These are phyloP conservation scores for Suhomyces terraborum DNA, from an alignment of 1,139 yeast genomes.

Conservation along the genomic window DNA sequence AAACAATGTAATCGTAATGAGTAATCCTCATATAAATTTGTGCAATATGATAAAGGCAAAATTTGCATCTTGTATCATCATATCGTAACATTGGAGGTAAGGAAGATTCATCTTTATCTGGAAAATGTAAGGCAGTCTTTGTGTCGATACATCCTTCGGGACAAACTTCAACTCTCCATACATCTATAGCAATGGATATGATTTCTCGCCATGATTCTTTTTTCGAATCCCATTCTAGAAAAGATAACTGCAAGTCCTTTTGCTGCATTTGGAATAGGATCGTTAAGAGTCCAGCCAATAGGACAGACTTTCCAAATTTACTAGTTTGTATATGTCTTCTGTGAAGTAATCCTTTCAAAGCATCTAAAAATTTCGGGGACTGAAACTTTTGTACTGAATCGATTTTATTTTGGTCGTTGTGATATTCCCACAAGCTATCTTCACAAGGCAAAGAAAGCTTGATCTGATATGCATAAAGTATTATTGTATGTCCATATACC, in stretches of 20 bases:
- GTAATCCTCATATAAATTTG: slow-evolving; percentile 20
- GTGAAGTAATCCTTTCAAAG: slow-evolving; percentile 57
- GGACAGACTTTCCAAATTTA: slow-evolving; percentile 60
- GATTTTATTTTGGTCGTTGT: slow-evolving; percentile 14
- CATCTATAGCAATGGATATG: slow-evolving; percentile 61
- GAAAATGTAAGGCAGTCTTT: slow-evolving; percentile 22
- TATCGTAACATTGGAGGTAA: slow-evolving; percentile 27
- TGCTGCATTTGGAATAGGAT: slow-evolving; percentile 75
- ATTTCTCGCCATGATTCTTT: slow-evolving; percentile 64
- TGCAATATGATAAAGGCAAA: slow-evolving; percentile 24
- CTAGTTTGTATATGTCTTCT: slow-evolving; percentile 51
- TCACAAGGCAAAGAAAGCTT: slow-evolving; percentile 35
- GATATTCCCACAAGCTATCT: slow-evolving; percentile 35
- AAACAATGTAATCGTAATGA: slow-evolving; percentile 19
- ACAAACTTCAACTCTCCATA: slow-evolving; percentile 49
- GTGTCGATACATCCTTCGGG: slow-evolving; percentile 33
- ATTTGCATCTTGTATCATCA: slow-evolving; percentile 49
- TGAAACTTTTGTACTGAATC: slow-evolving; percentile 11
- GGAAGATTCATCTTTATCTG: slow-evolving; percentile 14
- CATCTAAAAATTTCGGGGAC: slow-evolving; percentile 45
- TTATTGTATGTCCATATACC: slow-evolving; percentile 33
- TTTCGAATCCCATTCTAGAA: slow-evolving; percentile 33
- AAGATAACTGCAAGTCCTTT: slow-evolving; percentile 55
- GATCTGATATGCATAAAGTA: slow-evolving; percentile 35
- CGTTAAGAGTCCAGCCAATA: slow-evolving; percentile 69